Conservation (phyloP, 805 yeast genomes). For the Suhomyces sp. region DNA sequence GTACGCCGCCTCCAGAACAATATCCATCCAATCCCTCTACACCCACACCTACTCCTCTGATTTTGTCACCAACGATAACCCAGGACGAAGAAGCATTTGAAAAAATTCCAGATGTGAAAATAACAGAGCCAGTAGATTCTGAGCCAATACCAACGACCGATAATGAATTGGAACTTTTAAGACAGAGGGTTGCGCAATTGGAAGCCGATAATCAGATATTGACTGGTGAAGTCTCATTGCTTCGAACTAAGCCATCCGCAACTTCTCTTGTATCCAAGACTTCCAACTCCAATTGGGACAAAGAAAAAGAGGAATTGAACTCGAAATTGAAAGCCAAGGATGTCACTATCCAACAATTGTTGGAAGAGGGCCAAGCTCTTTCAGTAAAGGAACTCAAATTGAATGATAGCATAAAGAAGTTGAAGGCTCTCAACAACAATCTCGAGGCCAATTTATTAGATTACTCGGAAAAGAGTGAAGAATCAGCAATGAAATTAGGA, state of each 20-base stretch:
- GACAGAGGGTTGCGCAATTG: not conserved
- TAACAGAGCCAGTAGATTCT: not conserved
- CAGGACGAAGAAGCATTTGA: not conserved
- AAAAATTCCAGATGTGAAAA: not conserved
- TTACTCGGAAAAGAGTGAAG: constrained; percentile 30
- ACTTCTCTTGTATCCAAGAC: not conserved
- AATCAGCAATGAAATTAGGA: constrained; percentile 27
- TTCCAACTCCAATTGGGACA: constrained; percentile 1
- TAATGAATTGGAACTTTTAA: not conserved
- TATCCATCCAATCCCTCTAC: not conserved
- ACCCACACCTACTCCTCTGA: constrained; percentile 5
- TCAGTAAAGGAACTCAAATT: constrained; percentile 69
- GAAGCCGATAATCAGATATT: constrained; percentile 1
- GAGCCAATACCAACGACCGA: not conserved
- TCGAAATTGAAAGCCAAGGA: constrained; percentile 41
- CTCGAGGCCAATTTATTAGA: constrained; percentile 31
- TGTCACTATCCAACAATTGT: constrained; percentile 58
- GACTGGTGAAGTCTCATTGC: not conserved
- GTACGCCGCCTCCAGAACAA: constrained; percentile 2
- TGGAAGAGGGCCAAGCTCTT: constrained; percentile 74
- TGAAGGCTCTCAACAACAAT: constrained; percentile 40
- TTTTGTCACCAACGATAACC: constrained; percentile 4
- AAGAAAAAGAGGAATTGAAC: constrained; percentile 6
- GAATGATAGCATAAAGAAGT: constrained; percentile 62
- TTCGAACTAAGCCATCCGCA: constrained; percentile 2